Base-by-base conservation (phyloP, 352 stramenopile species). In the Phytophthora fragariae region DNA sequence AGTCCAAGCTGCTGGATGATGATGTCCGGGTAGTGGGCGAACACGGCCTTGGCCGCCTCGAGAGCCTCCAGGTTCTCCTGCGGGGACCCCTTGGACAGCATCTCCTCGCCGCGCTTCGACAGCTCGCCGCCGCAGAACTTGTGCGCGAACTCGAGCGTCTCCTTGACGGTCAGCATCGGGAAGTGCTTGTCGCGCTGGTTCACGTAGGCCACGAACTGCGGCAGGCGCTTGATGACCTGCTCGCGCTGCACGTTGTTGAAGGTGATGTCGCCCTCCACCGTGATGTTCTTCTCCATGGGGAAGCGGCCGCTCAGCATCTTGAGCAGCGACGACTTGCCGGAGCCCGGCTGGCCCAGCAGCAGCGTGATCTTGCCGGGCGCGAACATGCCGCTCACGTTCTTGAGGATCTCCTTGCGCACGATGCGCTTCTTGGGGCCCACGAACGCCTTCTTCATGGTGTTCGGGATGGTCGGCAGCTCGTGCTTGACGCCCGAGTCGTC, bases 131-230 rank as follows among this genome's bases (percentile, higher is more conserved):
- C 78, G 44, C 65, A 82, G 53, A 75, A 85, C 19, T 52, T 35
- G 68, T 88, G 65, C 0, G 84, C 78, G 59, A 88, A 91, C 55
- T 81, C 57, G 1, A 90, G 70, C 29, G 83, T 91, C 66, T 91
- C 83, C 54, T 79, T 73, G 14, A 89, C 83, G 0, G 83, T 88
- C 12, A 90, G 65, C 9, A 63, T 83, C 1, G 83, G 72, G 12
- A 79, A 86, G 60, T 91, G 83, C 37, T 83, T 80, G 62, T 90
- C 82, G 0, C 50, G 68, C 58, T 91, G 82, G 41, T 53, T 69
- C 50, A 88, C 80, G 71, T 90, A 90, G 8, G 81, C 47, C n/a
- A 75, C 59, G 47, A 86, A 70, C 57, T 88, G 83, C 27, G 83
- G 81, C 44, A 89, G 49, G 2, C 67, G 59, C 27, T 80, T 73